Evolutionary conservation across 306 rosid species (phyloP).

Genomic region (Lagenaria siceraria): DNA sequence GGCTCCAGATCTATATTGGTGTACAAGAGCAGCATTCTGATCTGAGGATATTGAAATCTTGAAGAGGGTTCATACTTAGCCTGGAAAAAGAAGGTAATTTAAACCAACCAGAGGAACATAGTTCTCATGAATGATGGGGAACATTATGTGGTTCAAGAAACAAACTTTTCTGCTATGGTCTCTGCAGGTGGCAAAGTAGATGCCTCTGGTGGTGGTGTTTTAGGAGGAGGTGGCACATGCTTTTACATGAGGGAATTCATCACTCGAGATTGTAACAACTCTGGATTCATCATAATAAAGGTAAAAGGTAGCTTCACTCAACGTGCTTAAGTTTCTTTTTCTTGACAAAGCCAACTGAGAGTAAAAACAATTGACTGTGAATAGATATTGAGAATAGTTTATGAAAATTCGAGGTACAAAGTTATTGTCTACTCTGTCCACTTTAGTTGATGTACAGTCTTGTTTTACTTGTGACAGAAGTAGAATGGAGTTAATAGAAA

Average conservation of each 20-base stretch:
- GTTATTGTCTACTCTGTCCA: not conserved
- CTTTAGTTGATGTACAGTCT: not conserved
- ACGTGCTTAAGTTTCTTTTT: not conserved
- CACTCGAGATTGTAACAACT: not conserved
- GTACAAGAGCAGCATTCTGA: constrained; percentile 29
- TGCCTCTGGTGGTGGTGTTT: not conserved
- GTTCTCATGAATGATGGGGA: not conserved
- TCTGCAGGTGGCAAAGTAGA: not conserved
- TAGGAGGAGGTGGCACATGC: not conserved
- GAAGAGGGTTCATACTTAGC: not conserved
- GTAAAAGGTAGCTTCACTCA: not conserved
- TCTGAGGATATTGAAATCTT: not conserved
- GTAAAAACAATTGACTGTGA: not conserved
- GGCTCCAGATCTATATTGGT: constrained; percentile 50
- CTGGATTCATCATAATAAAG: not conserved
- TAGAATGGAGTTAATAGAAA: not conserved
- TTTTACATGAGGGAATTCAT: not conserved
- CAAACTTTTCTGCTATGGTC: not conserved
- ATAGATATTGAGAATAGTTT: not conserved
- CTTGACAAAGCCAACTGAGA: not conserved
- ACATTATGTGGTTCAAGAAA: not conserved
- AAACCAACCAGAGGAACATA: not conserved
- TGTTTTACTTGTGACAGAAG: not conserved
- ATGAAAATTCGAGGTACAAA: not conserved
- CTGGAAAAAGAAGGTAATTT: not conserved